Evolutionary conservation across 1,284 basidiomycete genomes (phyloP).

Genomic region (Apiotrichum domesticum): DNA sequence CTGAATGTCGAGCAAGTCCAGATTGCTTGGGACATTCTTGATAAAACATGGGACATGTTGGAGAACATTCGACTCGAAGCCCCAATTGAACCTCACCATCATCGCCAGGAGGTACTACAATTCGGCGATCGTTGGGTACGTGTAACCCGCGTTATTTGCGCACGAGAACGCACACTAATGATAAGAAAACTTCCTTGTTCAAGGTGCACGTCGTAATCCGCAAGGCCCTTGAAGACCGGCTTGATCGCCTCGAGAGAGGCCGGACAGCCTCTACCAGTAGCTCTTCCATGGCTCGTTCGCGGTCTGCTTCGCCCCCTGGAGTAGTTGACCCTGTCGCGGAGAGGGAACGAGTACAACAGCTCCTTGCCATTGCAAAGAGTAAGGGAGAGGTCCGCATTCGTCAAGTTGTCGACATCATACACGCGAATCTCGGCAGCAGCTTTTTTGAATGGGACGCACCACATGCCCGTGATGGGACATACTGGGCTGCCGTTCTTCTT

Average conservation of each 20-base stretch:
- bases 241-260: conserved; percentile 11
- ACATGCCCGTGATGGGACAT: conserved; percentile 58
- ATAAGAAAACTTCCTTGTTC: conserved; percentile 41
- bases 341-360: conserved; percentile 32
- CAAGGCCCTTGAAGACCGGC: conserved; percentile 38
- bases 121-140: conserved; percentile 74
- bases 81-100: conserved; percentile 45
- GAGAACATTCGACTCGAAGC: conserved; percentile 54
- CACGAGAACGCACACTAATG: neutral
- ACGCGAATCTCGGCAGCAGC: conserved; percentile 36
- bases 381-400: conserved; percentile 50
- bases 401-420: conserved; percentile 55
- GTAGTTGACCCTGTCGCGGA: neutral
- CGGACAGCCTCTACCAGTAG: neutral
- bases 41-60: conserved; percentile 72
- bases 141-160: conserved; percentile 17
- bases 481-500: conserved; percentile 67
- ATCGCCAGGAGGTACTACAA: conserved; percentile 59
- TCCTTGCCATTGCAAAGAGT: conserved; percentile 54
- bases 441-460: conserved; percentile 78
- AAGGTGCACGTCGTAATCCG: conserved; percentile 44
- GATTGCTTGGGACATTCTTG: conserved; percentile 72
- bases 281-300: neutral
- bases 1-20: conserved; percentile 60
- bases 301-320: conserved; percentile 3